Conservation (phyloP, 225 moss, liverwort and hornwort species). For the Climacium dendroides region DNA sequence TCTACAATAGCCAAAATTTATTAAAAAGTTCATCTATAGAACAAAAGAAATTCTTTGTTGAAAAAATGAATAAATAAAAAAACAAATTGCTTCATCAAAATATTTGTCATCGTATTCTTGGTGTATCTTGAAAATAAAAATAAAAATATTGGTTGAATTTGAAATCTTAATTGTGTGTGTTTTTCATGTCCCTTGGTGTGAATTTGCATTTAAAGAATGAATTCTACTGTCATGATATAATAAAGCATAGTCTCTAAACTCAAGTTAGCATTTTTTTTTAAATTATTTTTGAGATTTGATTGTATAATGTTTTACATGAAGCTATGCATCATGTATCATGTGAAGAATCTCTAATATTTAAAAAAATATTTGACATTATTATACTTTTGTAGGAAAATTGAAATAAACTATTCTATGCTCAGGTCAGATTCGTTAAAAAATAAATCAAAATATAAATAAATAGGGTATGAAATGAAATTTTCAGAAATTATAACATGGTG, state of each 20-base stretch:
- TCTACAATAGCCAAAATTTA: neutral
- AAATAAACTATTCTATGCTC: no score
- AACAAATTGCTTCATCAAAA: neutral
- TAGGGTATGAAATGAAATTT: no score
- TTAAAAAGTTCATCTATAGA: neutral
- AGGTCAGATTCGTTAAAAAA: no score
- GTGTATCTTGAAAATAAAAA: neutral
- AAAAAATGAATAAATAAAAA: neutral
- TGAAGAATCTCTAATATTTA: neutral
- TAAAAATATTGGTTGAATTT: neutral
- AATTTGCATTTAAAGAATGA: neutral
- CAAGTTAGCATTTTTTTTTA: fast-evolving
- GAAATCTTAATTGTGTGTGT: no score
- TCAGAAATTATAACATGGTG: no score
- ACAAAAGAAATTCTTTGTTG: neutral
- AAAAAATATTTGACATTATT: neutral
- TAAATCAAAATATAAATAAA: no score
- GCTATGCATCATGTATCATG: no score
- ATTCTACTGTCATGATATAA: no score
- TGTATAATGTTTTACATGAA: neutral
- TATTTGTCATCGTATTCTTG: neutral
- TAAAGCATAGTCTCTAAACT: fast-evolving
- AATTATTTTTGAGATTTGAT: neutral
- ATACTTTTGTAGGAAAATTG: neutral
- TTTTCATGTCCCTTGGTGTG: neutral